Evolutionary conservation across 805 yeast genomes (phyloP).

Genomic region (Candida hispaniensis): DNA sequence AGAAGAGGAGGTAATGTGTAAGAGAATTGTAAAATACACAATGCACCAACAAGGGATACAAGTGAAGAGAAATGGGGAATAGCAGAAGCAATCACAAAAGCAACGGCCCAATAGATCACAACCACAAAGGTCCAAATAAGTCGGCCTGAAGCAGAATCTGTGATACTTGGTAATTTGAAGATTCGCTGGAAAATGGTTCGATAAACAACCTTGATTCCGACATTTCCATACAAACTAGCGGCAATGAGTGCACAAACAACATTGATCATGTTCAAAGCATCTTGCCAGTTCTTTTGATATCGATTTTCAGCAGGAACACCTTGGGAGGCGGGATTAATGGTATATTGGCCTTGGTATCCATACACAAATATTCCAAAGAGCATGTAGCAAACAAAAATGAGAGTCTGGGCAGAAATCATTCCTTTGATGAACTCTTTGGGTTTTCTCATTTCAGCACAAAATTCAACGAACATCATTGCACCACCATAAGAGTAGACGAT

Average conservation of each 20-base stretch:
- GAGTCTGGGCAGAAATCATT: constrained; percentile 34
- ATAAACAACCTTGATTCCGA: constrained; percentile 38
- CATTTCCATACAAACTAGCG: constrained; percentile 38
- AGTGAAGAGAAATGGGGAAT: constrained; percentile 35
- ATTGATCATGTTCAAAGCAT: constrained; percentile 31
- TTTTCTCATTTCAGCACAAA: constrained; percentile 39
- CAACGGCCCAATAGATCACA: constrained; percentile 36
- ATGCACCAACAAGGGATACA: constrained; percentile 34
- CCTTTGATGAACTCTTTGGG: constrained; percentile 43
- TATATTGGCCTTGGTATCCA: constrained; percentile 38
- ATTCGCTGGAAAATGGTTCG: constrained; percentile 31
- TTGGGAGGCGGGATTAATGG: constrained; percentile 36
- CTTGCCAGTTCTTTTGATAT: constrained; percentile 30
- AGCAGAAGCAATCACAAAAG: constrained; percentile 36
- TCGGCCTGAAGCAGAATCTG: constrained; percentile 30
- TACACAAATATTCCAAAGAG: constrained; percentile 37
- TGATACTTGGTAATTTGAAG: constrained; percentile 27
- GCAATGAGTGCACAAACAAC: constrained; percentile 36
- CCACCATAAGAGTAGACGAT: constrained; percentile 43
- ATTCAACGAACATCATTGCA: constrained; percentile 39
- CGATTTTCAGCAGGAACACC: constrained; percentile 28
- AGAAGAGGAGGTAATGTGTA: constrained; percentile 35
- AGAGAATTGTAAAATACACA: constrained; percentile 38
- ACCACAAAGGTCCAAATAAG: constrained; percentile 32
- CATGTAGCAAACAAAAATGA: constrained; percentile 34